Evolutionary conservation across 192 early-diverging fungal species (phyloP).

Genomic region (Coemansia sp.): DNA sequence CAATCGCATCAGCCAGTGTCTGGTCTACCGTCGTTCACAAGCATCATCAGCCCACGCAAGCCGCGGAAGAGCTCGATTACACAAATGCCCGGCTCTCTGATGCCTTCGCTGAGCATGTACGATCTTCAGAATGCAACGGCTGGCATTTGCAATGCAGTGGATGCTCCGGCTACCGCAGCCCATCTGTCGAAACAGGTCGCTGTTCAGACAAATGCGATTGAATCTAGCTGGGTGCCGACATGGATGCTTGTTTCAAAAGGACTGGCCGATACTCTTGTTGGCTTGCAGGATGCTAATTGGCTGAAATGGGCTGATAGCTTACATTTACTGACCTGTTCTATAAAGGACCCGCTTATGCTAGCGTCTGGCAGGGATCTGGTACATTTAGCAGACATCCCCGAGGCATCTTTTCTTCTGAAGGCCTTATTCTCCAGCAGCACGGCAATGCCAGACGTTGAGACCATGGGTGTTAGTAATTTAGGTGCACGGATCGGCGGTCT

Average conservation of each 20-base stretch:
- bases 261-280: conserved; percentile 17
- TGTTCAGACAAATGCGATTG: conserved; percentile 14
- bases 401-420: neutral
- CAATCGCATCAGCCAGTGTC: neutral
- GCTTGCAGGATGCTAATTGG: neutral
- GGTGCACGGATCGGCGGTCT: conserved; percentile 48
- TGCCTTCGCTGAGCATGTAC: conserved; percentile 24
- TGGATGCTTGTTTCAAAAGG: conserved; percentile 30
- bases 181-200: neutral
- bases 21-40: conserved; percentile 38
- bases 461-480: conserved; percentile 10
- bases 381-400: neutral
- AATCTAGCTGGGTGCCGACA: conserved; percentile 25
- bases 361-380: neutral
- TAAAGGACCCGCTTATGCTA: neutral
- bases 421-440: neutral
- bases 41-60: conserved; percentile 41
- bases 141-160: neutral
- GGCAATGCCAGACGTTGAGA: neutral
- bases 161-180: neutral
- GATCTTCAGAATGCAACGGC: conserved; percentile 19
- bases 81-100: conserved; percentile 34
- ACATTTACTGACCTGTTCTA: neutral
- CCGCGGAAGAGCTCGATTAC: neutral
- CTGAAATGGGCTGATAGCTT: conserved; percentile 11